Base-by-base conservation (phyloP, 495 filamentous ascomycete genomes). In the Aspergillus nanangensis region DNA sequence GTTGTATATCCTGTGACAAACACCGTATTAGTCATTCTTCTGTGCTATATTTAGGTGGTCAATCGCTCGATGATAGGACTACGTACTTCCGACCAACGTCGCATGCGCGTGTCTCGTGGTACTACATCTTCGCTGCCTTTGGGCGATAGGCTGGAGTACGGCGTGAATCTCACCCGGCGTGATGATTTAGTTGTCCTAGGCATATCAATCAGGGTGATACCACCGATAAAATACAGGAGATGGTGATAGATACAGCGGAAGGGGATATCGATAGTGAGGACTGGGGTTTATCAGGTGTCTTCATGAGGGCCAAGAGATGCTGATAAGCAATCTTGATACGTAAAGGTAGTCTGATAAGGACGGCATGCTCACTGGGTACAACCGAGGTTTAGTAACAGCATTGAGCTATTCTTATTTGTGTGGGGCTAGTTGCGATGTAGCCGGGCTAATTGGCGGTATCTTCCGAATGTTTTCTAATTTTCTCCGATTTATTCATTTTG, bases 81-180 rank as follows among this genome's bases (percentile, higher is more conserved):
- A 38, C 40, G 11, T 50, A 50, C 47, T 31, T 49, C 39, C 22
- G 38, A 38, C 29, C 42, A 17, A 21, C 42, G 41, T 4, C 22
- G 25, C 20, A 9, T 25, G 13, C 18, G 45, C 23, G 22, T 31
- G 17, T n/a, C 38, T n/a, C 29, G 43, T 24, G 27, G 21, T 4
- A 44, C 32, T 7, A 38, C 47, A 21, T 43, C 50, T 8, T 52
- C 50, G 13, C 45, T 43, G 9, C 35, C 23, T 11, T 24, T 44
- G n/a, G 50, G 45, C 23, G 50, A 52, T 2, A 24, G 22, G 13
- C 27, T 32, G 13, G 44, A 27, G 21, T 47, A 44, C n/a, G 44
- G 50, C 25, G 39, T 47, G 39, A 52, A 52, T 17, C 50, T 33
- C 20, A 47, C 44, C 4, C 50, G 44, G 20, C 35, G 19, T 0